phyloP scores from a whole-genome alignment of 345 rosid genomes.

The Lepidium didymum region DNA sequence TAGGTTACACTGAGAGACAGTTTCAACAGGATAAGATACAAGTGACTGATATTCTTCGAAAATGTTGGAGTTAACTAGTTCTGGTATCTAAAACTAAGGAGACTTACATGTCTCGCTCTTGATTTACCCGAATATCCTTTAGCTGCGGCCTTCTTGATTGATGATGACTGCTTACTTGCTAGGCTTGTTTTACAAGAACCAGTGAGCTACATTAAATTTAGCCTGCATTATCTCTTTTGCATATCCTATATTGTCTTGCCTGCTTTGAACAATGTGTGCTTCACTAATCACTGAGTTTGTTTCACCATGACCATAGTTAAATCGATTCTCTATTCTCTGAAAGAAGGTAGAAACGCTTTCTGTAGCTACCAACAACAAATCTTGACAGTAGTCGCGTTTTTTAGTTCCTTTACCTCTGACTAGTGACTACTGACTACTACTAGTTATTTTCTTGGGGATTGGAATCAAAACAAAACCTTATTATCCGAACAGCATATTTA shows the following conservation, averaged over 20 bases:
- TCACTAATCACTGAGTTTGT: neutral
- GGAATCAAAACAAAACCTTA: neutral
- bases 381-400: neutral
- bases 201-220: neutral
- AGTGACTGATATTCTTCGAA: neutral
- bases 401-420: neutral
- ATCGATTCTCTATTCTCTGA: neutral
- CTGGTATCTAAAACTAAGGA: neutral
- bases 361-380: neutral
- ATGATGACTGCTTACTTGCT: neutral
- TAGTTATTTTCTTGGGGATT: neutral
- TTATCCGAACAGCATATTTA: neutral
- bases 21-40: neutral
- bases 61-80: neutral
- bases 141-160: neutral
- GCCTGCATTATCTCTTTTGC: neutral
- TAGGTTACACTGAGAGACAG: neutral
- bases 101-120: neutral
- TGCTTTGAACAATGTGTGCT: neutral
- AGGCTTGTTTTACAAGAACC: neutral
- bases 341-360: neutral
- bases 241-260: neutral
- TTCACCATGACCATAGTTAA: neutral
- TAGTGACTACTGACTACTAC: neutral
- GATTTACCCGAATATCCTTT: neutral